Base-by-base conservation (phyloP, 1,284 basidiomycete species). In the Uromyces viciae-fabae region DNA sequence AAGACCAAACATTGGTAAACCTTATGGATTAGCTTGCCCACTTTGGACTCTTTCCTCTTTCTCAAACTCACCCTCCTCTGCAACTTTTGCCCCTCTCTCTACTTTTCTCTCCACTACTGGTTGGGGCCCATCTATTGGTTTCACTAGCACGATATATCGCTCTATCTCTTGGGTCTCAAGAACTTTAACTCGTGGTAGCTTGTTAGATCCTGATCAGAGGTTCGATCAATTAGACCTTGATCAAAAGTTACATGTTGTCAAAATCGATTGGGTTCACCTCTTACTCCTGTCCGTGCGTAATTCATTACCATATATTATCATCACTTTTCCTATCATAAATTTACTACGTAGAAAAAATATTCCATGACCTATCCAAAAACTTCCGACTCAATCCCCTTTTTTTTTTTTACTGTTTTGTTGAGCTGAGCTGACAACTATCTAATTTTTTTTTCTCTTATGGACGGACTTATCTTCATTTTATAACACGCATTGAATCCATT, bases 191-290 rank as follows among this genome's bases (percentile, higher is more conserved):
- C 28, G 46, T 5, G 76, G 66, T 14, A 69, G 43, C 36, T 71
- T 69, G 22, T 58, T 79, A 36, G 76, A 79, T 56, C 66, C 76
- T 9, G 66, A 79, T 31, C 76, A 79, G n/a, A 33, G 66, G 31
- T 71, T 79, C 46, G 49, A 79, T 49, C 64, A 72, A 62, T 66
- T 79, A 28, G 76, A 79, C 31, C 76, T 79, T 3, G 54, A 79
- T 11, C 76, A 79, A 46, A 66, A 69, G 36, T 33, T 66, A n/a
- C 38, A 54, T n/a, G 22, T 68, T 15, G 76, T 79, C n/a, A 79
- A 79, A 22, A 71, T 69, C 31, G 76, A 79, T 79, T 79, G 76
- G 76, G 68, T 79, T 28, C 49, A 79, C 49, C 56, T 79, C 60
- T 68, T 52, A 31, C 64, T 79, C 28, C 52, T 79, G 52, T 79